Percentiles rank a stretch among this genome's conserved stretches.
Evolutionary conservation across 2,329 filamentous ascomycete genomes (phyloP).

Genomic region (Parastagonospora avenae): DNA sequence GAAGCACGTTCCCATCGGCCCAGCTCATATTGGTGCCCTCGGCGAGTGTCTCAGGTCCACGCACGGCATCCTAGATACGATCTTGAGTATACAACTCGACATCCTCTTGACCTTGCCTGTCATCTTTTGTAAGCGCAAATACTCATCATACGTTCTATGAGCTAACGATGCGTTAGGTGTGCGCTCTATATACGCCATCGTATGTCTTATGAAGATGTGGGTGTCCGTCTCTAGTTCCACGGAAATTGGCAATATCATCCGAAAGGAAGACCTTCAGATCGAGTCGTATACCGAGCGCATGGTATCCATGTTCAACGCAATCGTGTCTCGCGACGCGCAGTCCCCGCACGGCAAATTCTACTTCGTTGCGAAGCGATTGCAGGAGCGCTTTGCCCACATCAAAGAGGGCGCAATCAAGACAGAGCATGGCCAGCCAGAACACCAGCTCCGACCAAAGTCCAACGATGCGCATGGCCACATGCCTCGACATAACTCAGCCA

Average conservation of each 20-base stretch:
- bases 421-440: constrained; percentile 30
- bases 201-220: constrained; percentile 66
- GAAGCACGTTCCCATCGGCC: constrained; percentile 49
- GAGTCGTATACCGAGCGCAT: constrained; percentile 54
- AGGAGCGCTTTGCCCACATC: constrained; percentile 52
- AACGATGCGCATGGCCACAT: constrained; percentile 19
- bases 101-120: constrained; percentile 51
- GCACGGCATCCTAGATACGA: constrained; percentile 54
- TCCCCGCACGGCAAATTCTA: constrained; percentile 55
- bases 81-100: constrained; percentile 56
- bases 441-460: constrained; percentile 23
- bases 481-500: constrained; percentile 34
- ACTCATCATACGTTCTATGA: constrained; percentile 8
- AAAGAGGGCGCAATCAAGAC: constrained; percentile 48
- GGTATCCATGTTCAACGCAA: constrained; percentile 52
- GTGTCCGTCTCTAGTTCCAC: constrained; percentile 58
- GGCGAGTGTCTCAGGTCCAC: constrained; percentile 53
- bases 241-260: constrained; percentile 57
- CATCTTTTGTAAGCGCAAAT: constrained; percentile 48
- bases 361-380: constrained; percentile 52
- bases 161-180: constrained; percentile 48
- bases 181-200: constrained; percentile 61
- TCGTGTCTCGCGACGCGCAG: constrained; percentile 48
- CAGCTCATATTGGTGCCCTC: constrained; percentile 54
- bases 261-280: constrained; percentile 53